phyloP scores from a whole-genome alignment of 2,329 filamentous ascomycete species.

The Fusarium sp. region DNA sequence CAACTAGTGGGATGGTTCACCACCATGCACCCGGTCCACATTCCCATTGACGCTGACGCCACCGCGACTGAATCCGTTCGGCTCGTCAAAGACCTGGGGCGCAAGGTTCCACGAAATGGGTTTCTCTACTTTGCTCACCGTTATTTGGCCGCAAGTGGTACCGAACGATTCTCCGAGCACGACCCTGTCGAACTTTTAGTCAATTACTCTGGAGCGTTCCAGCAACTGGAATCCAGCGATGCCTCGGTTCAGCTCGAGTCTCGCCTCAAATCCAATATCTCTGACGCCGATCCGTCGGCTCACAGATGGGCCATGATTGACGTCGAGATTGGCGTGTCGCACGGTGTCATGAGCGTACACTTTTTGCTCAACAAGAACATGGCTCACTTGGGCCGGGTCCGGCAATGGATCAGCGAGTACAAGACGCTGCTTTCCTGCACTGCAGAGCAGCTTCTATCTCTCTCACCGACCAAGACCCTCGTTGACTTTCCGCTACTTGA shows the following conservation, averaged over 20 bases:
- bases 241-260: neutral
- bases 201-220: neutral
- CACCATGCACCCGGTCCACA: neutral
- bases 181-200: neutral
- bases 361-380: neutral
- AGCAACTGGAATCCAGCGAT: neutral
- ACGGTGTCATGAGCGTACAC: neutral
- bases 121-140: neutral
- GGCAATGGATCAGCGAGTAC: neutral
- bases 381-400: neutral
- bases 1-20: neutral
- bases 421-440: neutral
- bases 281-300: neutral
- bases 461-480: neutral
- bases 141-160: neutral
- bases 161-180: neutral
- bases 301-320: neutral
- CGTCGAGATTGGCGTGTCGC: neutral
- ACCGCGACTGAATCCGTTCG: neutral
- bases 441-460: neutral
- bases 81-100: neutral
- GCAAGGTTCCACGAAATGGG: neutral
- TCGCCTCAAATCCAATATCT: neutral
- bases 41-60: neutral
- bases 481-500: neutral